Conservation (phyloP, 2,329 filamentous ascomycete genomes). For the Monosporascus sp. region DNA sequence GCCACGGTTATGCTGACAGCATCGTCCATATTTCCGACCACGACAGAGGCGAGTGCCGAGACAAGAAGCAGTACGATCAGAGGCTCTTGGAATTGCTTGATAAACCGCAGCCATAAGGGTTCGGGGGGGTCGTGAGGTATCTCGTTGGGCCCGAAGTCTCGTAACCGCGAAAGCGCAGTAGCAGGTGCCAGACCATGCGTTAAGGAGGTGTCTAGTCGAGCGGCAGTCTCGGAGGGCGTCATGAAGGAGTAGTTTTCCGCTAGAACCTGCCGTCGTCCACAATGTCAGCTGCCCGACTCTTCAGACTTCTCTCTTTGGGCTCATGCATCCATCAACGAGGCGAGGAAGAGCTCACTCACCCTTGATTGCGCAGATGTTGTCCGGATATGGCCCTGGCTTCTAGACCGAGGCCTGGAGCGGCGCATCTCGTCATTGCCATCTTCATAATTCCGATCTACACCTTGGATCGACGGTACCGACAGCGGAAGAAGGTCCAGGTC, state of each 20-base stretch:
- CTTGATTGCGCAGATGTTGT: slow-evolving; percentile 52
- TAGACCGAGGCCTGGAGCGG: slow-evolving; percentile 28
- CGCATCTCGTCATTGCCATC: slow-evolving; percentile 23
- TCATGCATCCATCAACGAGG: background rate
- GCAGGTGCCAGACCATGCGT: slow-evolving; percentile 72
- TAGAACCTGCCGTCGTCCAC: slow-evolving; percentile 35
- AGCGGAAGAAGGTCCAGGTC: slow-evolving; percentile 31
- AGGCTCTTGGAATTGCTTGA: slow-evolving; percentile 96
- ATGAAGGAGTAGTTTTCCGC: slow-evolving; percentile 62
- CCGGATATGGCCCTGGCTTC: slow-evolving; percentile 33
- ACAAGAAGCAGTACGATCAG: slow-evolving; percentile 86
- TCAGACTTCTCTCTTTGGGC: too few relatives aligned
- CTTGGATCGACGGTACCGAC: slow-evolving; percentile 27
- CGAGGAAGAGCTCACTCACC: slow-evolving; percentile 31
- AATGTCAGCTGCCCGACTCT: background rate
- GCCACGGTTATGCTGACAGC: slow-evolving; percentile 92
- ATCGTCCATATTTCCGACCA: slow-evolving; percentile 92
- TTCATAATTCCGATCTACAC: slow-evolving; percentile 22
- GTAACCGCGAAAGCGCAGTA: slow-evolving; percentile 74
- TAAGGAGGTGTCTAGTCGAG: slow-evolving; percentile 75
- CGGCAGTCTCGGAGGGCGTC: slow-evolving; percentile 71
- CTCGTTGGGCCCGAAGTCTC: slow-evolving; percentile 84
- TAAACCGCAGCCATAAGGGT: slow-evolving; percentile 88
- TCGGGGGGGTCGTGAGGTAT: slow-evolving; percentile 91
- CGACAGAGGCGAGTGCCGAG: slow-evolving; percentile 80